phyloP scores from a whole-genome alignment of 768 basidiomycete species.

The Roridomyces roridus region DNA sequence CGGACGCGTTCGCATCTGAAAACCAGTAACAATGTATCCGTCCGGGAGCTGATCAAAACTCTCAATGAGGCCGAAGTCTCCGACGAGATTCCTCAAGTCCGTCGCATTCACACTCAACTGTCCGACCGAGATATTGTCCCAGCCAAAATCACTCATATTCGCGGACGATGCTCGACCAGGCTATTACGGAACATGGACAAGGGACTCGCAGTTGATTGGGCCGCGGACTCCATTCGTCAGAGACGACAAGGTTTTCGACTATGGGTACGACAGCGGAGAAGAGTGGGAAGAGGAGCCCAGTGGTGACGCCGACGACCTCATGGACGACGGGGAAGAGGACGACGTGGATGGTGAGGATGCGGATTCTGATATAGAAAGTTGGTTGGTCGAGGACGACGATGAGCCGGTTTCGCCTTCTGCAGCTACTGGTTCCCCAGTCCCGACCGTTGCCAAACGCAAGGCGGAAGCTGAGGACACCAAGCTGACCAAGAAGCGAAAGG shows the following conservation, averaged over 20 bases:
- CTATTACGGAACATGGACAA: constrained; percentile 95
- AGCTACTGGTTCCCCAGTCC: constrained; percentile 11
- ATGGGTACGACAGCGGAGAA: constrained; percentile 91
- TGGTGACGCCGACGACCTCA: constrained; percentile 79
- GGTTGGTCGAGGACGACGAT: constrained; percentile 81
- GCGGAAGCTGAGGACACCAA: too few species aligned
- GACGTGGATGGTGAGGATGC: constrained; percentile 64
- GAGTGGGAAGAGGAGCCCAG: constrained; percentile 94
- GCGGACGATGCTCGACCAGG: constrained; percentile 86
- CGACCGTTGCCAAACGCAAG: too few species aligned
- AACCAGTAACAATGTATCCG: constrained; percentile 43
- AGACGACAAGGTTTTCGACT: constrained; percentile 82
- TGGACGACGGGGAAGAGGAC: constrained; percentile 72
- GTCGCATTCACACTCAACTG: constrained; percentile 66
- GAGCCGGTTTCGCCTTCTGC: constrained; percentile 42
- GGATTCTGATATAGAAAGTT: constrained; percentile 81
- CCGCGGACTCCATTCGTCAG: constrained; percentile 83
- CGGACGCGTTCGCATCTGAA: constrained; percentile 34
- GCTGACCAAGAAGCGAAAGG: constrained; percentile 72
- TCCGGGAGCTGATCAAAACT: constrained; percentile 57
- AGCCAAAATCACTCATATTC: constrained; percentile 86
- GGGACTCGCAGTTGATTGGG: constrained; percentile 76
- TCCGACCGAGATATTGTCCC: constrained; percentile 67
- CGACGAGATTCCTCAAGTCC: constrained; percentile 73
- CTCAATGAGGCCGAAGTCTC: constrained; percentile 81